A percentile compares a stretch with the other conserved stretches of the same genome.
Conservation (phyloP, 2,329 filamentous ascomycete species). For the Ceratocystis cacaofunesta region DNA sequence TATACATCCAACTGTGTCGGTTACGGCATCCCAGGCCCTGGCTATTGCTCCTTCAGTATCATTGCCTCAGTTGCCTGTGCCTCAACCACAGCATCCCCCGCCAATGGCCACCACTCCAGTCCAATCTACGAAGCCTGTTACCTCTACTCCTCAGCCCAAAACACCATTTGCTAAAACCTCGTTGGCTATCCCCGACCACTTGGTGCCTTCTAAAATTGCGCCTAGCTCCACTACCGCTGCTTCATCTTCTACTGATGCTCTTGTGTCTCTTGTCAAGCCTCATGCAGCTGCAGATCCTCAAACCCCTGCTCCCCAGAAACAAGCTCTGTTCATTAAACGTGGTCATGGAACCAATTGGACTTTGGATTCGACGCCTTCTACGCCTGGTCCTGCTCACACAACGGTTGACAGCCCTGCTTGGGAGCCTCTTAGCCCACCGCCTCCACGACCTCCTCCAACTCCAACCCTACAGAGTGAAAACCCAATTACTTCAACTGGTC, state of each 20-base stretch:
- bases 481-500: conserved; percentile 25
- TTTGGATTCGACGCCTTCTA: conserved; percentile 41
- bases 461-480: conserved; percentile 22
- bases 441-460: conserved; percentile 1
- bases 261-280: neutral
- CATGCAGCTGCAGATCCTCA: conserved; percentile 1
- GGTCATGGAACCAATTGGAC: conserved; percentile 44
- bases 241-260: neutral
- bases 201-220: conserved; percentile 6
- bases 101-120: neutral
- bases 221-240: neutral
- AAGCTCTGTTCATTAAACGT: conserved; percentile 21
- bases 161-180: conserved; percentile 12
- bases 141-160: conserved; percentile 5
- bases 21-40: neutral
- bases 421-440: conserved; percentile 33
- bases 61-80: neutral
- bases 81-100: neutral
- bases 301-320: conserved; percentile 9
- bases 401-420: conserved; percentile 38
- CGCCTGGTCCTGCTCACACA: conserved; percentile 30
- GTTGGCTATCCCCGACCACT: conserved; percentile 9
- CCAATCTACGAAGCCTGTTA: conserved; percentile 4
- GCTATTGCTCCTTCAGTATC: neutral
- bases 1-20: neutral